Conservation (phyloP, 805 yeast genomes). For the Yarrowia divulgata region DNA sequence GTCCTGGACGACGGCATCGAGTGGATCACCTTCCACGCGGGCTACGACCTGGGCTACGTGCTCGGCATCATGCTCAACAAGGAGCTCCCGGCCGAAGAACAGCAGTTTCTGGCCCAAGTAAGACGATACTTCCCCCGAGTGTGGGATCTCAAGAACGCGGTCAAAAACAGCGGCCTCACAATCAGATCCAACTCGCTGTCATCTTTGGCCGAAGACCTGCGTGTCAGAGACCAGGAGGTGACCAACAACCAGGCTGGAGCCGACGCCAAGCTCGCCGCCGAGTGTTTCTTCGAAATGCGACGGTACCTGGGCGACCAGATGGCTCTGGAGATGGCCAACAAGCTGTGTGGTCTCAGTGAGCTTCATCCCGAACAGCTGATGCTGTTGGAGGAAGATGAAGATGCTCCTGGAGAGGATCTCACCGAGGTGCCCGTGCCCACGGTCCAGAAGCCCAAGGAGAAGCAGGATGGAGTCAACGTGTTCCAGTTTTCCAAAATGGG, state of each 20-base stretch:
- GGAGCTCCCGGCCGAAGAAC: constrained; percentile 79
- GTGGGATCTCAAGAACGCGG: constrained; percentile 74
- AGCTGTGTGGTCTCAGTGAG: constrained; percentile 53
- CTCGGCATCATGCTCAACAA: constrained; percentile 77
- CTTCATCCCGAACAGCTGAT: constrained; percentile 40
- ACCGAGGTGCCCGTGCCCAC: constrained; percentile 40
- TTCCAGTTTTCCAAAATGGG: constrained; percentile 50
- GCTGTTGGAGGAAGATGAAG: constrained; percentile 27
- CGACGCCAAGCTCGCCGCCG: constrained; percentile 54
- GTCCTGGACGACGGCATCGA: constrained; percentile 71
- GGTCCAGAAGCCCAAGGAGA: constrained; percentile 31
- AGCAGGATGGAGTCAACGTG: constrained; percentile 42
- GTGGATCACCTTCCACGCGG: constrained; percentile 93
- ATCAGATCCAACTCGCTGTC: constrained; percentile 49
- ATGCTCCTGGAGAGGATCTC: constrained; percentile 27
- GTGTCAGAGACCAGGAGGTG: constrained; percentile 45
- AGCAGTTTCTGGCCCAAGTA: constrained; percentile 77
- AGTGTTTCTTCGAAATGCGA: constrained; percentile 55
- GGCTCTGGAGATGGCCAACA: constrained; percentile 47
- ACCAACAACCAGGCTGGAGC: constrained; percentile 53
- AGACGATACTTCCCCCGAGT: constrained; percentile 77
- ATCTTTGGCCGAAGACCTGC: constrained; percentile 55
- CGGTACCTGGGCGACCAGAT: constrained; percentile 50
- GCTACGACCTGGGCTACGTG: constrained; percentile 93
- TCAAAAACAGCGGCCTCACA: constrained; percentile 50